Percentiles rank a stretch among this genome's conserved stretches.
These are phyloP conservation scores for Karstenula rhodostoma DNA, from an alignment of 2,329 filamentous ascomycete species.

Conservation along the genomic window DNA sequence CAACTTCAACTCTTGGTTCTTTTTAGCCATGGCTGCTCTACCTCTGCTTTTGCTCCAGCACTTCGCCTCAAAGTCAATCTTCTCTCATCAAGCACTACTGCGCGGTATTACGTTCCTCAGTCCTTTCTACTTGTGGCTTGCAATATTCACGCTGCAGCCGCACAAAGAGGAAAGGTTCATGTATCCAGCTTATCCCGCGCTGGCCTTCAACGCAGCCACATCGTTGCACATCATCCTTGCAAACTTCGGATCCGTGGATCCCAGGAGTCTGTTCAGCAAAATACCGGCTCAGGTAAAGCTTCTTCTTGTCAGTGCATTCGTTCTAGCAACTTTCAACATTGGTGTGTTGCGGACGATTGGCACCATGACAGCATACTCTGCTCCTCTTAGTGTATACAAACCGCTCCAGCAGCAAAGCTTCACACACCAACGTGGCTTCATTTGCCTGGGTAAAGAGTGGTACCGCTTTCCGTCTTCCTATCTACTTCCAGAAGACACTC, in stretches of 20 bases:
- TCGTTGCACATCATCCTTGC: conserved; percentile 81
- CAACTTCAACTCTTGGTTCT: conserved; percentile 96
- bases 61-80: conserved; percentile 65
- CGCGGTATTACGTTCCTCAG: conserved; percentile 79
- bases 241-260: conserved; percentile 75
- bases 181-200: conserved; percentile 93
- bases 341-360: conserved; percentile 78
- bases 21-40: conserved; percentile 76
- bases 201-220: conserved; percentile 87
- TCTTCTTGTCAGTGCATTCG: conserved; percentile 62
- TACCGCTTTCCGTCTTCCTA: conserved; percentile 96
- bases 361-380: conserved; percentile 81
- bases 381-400: conserved; percentile 75
- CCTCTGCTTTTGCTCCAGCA: conserved; percentile 81
- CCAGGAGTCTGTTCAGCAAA: conserved; percentile 71
- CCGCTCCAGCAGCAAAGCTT: conserved; percentile 68
- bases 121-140: conserved; percentile 95
- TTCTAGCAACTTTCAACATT: conserved; percentile 71
- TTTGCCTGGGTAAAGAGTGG: conserved; percentile 97
- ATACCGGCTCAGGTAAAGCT: conserved; percentile 81
- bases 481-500: conserved; percentile 83
- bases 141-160: conserved; percentile 88
- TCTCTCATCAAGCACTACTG: conserved; percentile 73
- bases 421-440: conserved; percentile 68
- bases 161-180: conserved; percentile 99